Percentiles rank a stretch among this genome's conserved stretches.
Conservation (phyloP, 2,329 filamentous ascomycete genomes). For the Fusarium devonianum region DNA sequence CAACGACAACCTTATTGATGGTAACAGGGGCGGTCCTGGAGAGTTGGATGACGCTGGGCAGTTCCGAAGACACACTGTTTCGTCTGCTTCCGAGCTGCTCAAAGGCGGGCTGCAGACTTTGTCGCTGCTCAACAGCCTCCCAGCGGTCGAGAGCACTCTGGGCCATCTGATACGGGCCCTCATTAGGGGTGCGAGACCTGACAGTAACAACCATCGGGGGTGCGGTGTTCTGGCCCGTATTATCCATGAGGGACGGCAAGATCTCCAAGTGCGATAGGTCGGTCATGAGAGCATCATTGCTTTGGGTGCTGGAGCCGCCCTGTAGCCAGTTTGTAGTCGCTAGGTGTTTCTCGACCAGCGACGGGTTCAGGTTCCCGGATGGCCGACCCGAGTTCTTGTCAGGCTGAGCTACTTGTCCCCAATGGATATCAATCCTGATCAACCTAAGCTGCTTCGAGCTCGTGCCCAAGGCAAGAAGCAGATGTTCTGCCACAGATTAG, state of each 20-base stretch:
- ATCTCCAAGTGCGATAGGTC: conserved; percentile 79
- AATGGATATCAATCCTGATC: conserved; percentile 76
- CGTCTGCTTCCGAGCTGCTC: conserved; percentile 74
- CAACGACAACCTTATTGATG: conserved; percentile 74
- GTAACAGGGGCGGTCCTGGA: conserved; percentile 73
- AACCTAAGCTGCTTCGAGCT: conserved; percentile 75
- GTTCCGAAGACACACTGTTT: conserved; percentile 55
- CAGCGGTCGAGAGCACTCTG: conserved; percentile 83
- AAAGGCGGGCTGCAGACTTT: conserved; percentile 76
- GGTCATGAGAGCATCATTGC: conserved; percentile 59
- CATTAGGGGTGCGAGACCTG: conserved; percentile 66
- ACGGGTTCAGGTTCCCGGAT: conserved; percentile 57
- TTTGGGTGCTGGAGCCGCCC: conserved; percentile 52
- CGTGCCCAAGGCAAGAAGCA: conserved; percentile 73
- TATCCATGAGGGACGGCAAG: conserved; percentile 70
- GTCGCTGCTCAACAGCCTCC: conserved; percentile 76
- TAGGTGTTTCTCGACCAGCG: conserved; percentile 63
- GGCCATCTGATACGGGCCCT: conserved; percentile 66
- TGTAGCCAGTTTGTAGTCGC: conserved; percentile 65
- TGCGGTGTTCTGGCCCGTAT: conserved; percentile 60
- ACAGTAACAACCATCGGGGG: conserved; percentile 74
- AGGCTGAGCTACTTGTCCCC: conserved; percentile 62
- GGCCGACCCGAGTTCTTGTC: conserved; percentile 61
- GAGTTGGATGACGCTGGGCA: conserved; percentile 52
- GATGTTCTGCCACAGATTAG: conserved; percentile 51